Base-by-base conservation (phyloP, 2,329 filamentous ascomycete genomes). In the Penicillium sp. region DNA sequence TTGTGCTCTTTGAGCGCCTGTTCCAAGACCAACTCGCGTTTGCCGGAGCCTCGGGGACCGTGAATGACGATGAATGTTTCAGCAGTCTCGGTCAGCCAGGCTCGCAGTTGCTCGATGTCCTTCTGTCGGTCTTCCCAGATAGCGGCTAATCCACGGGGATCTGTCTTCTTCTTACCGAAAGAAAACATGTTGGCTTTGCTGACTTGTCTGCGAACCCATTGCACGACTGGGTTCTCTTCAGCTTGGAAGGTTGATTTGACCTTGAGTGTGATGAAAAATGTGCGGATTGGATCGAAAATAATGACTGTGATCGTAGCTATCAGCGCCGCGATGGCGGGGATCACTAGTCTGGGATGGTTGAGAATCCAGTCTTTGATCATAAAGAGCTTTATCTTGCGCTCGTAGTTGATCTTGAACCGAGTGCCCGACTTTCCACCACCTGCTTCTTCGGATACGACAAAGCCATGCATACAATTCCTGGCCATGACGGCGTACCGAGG, bases 31-130 rank as follows among this genome's bases (percentile, higher is more conserved):
- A 97, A 82, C 63, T 97, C 92, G 59, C 85, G 87, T 75, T 97
- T 97, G 1, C 92, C 94, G 0, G 91, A 95, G 6, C 93, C 94
- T 48, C 92, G 86, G 4, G 94, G 92, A 0, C 94, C 94, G 68
- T 96, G 92, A 0, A 99, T 85, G 8, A 97, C 90, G 59, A 96
- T 92, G 70, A 97, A 97, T 0, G 92, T 97, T 57, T 94, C 91
- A 0, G 88, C 86, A 4, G 89, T 92, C 65, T 97, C 93, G 67
- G 91, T 86, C 7, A 97, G 77, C 91, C 92, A 96, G 13, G 85
- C 87, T 61, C 88, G 86, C 11, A 99, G 83, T 67, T 92, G 86
- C 21, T 91, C 84, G 56, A 97, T 94, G 47, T 92, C 84, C 42
- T 86, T 85, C 63, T 89, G 90, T 18, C 92, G 86, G 67, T 95